A percentile compares a stretch with the other conserved stretches of the same genome.
phyloP scores from a whole-genome alignment of 1,284 basidiomycete species.

The Hymenochaete sp. region DNA sequence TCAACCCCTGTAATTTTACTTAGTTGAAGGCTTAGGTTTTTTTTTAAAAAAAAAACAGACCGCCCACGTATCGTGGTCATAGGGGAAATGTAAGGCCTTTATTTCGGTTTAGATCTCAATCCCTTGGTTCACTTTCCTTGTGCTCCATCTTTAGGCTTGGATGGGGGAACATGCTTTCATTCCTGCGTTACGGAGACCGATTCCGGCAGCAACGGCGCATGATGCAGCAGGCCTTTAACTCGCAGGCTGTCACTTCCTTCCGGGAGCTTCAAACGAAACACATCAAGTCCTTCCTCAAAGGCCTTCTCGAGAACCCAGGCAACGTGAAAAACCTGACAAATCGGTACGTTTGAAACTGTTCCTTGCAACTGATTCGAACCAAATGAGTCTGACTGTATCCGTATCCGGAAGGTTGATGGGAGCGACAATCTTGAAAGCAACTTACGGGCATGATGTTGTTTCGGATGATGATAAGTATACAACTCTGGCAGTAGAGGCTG shows the following conservation, averaged over 20 bases:
- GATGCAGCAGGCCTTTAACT: constrained; percentile 25
- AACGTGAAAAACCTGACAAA: constrained; percentile 23
- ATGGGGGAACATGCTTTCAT: constrained; percentile 23
- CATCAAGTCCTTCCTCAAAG: constrained; percentile 22
- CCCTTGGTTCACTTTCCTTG: too few relatives aligned
- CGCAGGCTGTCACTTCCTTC: constrained; percentile 21
- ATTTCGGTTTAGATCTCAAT: neutral
- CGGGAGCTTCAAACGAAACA: constrained; percentile 23
- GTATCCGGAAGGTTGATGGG: constrained; percentile 10
- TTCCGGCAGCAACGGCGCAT: constrained; percentile 28
- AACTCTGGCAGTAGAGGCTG: constrained; percentile 9
- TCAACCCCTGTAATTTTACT: too few relatives aligned
- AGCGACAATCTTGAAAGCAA: constrained; percentile 13
- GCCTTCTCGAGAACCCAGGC: constrained; percentile 21
- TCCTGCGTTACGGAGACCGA: constrained; percentile 24
- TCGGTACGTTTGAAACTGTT: constrained; percentile 22
- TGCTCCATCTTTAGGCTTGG: too few relatives aligned
- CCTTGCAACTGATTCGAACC: neutral
- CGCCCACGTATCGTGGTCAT: constrained; percentile 26
- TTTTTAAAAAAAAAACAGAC: too few relatives aligned
- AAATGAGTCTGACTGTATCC: neutral
- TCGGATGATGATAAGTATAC: constrained; percentile 10
- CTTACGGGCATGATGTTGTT: constrained; percentile 13
- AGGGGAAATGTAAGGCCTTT: constrained; percentile 24
- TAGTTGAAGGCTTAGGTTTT: too few relatives aligned